A percentile compares a stretch with the other conserved stretches of the same genome.
These are phyloP conservation scores for Achaetomium macrosporum DNA, from an alignment of 2,329 filamentous ascomycete genomes.

Conservation along the genomic window DNA sequence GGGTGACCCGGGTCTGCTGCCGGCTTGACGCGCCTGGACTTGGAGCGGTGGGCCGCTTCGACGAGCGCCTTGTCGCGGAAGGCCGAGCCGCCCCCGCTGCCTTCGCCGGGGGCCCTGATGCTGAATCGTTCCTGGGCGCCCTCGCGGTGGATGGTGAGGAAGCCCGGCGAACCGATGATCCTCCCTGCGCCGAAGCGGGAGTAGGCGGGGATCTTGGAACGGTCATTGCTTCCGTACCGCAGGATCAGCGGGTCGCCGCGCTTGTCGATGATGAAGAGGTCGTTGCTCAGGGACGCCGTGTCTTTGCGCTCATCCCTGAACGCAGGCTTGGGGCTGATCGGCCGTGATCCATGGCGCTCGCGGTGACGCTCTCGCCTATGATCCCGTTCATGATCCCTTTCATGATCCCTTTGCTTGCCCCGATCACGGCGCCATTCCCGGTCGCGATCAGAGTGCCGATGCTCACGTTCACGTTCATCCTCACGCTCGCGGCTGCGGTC, in stretches of 20 bases:
- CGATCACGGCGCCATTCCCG: neutral
- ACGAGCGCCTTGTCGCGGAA: constrained; percentile 45
- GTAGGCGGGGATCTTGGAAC: constrained; percentile 66
- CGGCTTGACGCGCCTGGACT: constrained; percentile 37
- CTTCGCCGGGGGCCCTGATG: constrained; percentile 40
- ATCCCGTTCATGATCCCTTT: neutral
- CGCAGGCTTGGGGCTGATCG: neutral
- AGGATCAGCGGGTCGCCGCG: constrained; percentile 72
- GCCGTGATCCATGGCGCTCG: neutral
- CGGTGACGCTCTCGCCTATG: neutral
- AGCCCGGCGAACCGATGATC: constrained; percentile 59
- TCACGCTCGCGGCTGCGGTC: constrained; percentile 1
- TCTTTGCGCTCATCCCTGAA: neutral
- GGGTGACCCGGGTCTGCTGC: constrained; percentile 8
- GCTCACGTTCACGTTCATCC: neutral
- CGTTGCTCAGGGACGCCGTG: neutral
- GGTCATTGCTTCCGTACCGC: constrained; percentile 67
- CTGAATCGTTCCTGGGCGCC: constrained; percentile 52
- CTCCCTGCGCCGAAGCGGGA: constrained; percentile 61
- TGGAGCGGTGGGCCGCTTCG: constrained; percentile 36
- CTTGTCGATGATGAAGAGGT: constrained; percentile 59
- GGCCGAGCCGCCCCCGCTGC: constrained; percentile 34
- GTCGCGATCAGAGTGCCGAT: neutral
- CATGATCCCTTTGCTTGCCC: neutral
- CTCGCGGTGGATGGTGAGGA: constrained; percentile 61